A percentile compares a stretch with the other conserved stretches of the same genome.
phyloP scores from a whole-genome alignment of 805 yeast species.

The Ogataea naganishii region DNA sequence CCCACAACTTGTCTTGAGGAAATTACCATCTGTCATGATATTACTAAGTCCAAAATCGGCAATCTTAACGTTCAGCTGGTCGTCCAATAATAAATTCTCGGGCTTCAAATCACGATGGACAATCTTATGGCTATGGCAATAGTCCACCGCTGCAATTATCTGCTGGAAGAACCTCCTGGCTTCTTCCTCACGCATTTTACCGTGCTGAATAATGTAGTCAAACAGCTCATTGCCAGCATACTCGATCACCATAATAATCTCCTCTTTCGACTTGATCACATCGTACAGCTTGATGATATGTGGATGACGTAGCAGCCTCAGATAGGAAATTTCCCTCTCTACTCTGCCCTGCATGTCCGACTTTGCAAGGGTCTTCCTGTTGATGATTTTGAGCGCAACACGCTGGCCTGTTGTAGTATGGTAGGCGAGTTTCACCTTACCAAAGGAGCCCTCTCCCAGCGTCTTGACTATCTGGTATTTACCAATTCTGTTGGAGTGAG shows the following conservation, averaged over 20 bases:
- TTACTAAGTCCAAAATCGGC: conserved; percentile 94
- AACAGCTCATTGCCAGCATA: conserved; percentile 94
- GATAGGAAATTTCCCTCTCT: conserved; percentile 87
- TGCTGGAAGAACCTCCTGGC: conserved; percentile 94
- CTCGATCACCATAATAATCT: conserved; percentile 95
- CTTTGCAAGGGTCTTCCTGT: conserved; percentile 85
- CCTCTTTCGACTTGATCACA: conserved; percentile 91
- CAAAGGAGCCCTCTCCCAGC: conserved; percentile 93
- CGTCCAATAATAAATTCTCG: conserved; percentile 84
- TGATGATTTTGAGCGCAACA: conserved; percentile 89
- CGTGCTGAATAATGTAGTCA: conserved; percentile 91
- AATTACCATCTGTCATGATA: conserved; percentile 96
- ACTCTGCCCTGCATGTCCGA: conserved; percentile 96
- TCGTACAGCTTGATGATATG: conserved; percentile 94
- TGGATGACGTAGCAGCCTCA: conserved; percentile 84
- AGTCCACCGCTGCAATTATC: conserved; percentile 92
- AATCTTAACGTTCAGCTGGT: conserved; percentile 83
- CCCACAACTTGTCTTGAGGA: conserved; percentile 90
- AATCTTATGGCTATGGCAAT: conserved; percentile 93
- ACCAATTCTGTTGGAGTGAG: conserved; percentile 54
- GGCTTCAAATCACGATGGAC: conserved; percentile 97
- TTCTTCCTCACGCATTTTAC: conserved; percentile 85
- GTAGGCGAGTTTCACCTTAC: conserved; percentile 87
- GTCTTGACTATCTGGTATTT: conserved; percentile 90
- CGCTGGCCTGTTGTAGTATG: conserved; percentile 86